These are phyloP conservation scores for Hymenotorrendiella dingleyae DNA, from an alignment of 2,329 filamentous ascomycete genomes.

Conservation along the genomic window DNA sequence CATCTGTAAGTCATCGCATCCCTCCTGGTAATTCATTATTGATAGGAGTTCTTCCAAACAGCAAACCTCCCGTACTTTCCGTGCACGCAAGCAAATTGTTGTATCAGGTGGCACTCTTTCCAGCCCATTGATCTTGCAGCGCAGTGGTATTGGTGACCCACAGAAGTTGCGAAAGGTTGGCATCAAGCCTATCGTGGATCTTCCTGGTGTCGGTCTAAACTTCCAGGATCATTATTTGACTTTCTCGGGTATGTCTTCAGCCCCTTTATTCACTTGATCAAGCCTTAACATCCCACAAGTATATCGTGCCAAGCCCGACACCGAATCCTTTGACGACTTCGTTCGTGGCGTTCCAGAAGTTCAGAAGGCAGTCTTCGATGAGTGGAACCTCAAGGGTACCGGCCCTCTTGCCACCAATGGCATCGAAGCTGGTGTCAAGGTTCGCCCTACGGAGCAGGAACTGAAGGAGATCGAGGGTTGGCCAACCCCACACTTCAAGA, in stretches of 20 bases:
- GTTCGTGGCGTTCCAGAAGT: constrained; percentile 65
- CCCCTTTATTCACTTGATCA: not conserved
- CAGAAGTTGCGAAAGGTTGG: constrained; percentile 42
- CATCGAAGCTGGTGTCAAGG: constrained; percentile 46
- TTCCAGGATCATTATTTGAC: constrained; percentile 53
- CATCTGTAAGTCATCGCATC: constrained; percentile 32
- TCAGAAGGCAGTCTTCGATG: constrained; percentile 66
- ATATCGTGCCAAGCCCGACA: constrained; percentile 39
- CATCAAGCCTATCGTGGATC: constrained; percentile 40
- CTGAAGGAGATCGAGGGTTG: constrained; percentile 48
- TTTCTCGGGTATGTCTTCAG: constrained; percentile 33
- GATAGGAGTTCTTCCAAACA: constrained; percentile 22
- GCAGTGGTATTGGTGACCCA: constrained; percentile 52
- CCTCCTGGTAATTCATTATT: constrained; percentile 11
- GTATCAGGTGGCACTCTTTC: constrained; percentile 36
- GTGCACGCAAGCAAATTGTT: constrained; percentile 40
- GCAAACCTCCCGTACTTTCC: constrained; percentile 28
- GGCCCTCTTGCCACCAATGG: constrained; percentile 38
- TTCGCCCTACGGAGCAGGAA: constrained; percentile 52
- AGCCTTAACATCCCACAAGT: constrained; percentile 5
- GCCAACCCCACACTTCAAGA: constrained; percentile 68
- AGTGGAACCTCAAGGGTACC: constrained; percentile 75
- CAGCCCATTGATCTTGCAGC: constrained; percentile 45
- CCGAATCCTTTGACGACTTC: constrained; percentile 77
- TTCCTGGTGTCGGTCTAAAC: constrained; percentile 48